phyloP scores from a whole-genome alignment of 1,284 basidiomycete species.

The Cronartium ribicola region DNA sequence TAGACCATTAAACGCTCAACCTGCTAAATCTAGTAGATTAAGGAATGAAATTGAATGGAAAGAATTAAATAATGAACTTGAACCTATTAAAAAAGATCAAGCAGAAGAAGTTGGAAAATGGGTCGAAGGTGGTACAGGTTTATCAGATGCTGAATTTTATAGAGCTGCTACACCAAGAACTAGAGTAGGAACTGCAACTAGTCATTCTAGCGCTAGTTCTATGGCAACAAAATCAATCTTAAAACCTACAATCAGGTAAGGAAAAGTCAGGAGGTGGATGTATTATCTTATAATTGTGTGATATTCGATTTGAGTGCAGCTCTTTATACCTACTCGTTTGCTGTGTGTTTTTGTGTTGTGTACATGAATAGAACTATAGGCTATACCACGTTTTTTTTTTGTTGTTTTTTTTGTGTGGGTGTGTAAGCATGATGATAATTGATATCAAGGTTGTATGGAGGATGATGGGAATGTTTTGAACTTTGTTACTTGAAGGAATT shows the following conservation, averaged over 20 bases:
- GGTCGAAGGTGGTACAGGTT: neutral
- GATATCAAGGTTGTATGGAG: neutral
- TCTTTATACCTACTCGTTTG: too few species aligned
- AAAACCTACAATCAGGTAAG: too few species aligned
- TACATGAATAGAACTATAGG: too few species aligned
- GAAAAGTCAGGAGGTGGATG: too few species aligned
- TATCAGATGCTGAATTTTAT: constrained; percentile 6
- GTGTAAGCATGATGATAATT: neutral
- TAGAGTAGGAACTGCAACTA: neutral
- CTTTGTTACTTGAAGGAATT: neutral
- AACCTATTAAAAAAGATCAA: neutral
- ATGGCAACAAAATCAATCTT: neutral
- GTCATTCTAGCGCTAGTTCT: neutral
- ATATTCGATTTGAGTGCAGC: too few species aligned
- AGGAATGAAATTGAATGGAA: constrained; percentile 40
- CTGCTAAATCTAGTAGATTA: constrained; percentile 17
- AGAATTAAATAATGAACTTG: neutral
- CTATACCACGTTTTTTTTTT: neutral
- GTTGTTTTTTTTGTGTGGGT: neutral
- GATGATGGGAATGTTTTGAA: neutral
- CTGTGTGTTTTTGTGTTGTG: too few species aligned
- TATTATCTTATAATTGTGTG: too few species aligned
- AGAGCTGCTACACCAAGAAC: neutral
- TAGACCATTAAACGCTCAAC: neutral
- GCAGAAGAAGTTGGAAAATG: neutral